Conservation (phyloP, 805 yeast genomes). For the Kazachstania kunashirensis region DNA sequence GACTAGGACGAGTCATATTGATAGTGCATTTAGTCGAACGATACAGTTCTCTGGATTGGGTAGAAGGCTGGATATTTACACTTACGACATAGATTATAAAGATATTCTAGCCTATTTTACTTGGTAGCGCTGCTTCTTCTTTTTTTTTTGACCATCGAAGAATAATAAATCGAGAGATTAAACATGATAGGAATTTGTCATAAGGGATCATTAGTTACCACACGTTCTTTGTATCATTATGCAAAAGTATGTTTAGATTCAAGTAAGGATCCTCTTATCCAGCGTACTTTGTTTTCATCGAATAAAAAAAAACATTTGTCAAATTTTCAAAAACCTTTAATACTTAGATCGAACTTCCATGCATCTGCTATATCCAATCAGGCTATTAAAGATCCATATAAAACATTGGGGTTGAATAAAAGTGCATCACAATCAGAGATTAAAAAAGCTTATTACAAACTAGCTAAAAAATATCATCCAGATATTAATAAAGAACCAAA, state of each 20-base stretch:
- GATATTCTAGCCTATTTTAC: no score
- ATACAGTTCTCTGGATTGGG: no score
- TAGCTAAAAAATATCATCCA: slow-evolving; percentile 93
- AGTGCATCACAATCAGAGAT: slow-evolving; percentile 72
- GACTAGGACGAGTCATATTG: no score
- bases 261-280: not conserved
- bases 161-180: no score
- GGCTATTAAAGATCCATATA: slow-evolving; percentile 62
- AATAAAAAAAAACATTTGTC: not conserved
- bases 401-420: slow-evolving; percentile 66
- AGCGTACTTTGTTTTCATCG: no score
- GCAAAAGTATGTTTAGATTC: not conserved
- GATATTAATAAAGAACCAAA: slow-evolving; percentile 88
- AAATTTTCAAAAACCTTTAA: not conserved
- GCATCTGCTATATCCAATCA: slow-evolving; percentile 9
- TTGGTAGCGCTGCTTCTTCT: no score
- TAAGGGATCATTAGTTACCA: not conserved
- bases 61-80: no score
- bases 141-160: no score
- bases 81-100: no score
- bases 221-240: not conserved
- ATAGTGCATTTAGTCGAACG: no score
- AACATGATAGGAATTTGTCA: slow-evolving; percentile 1
- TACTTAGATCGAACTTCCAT: slow-evolving; percentile 8
- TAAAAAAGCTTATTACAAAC: slow-evolving; percentile 85